Evolutionary conservation across 2,329 filamentous ascomycete species (phyloP).

Genomic region (Paracoccidioides lutzii): DNA sequence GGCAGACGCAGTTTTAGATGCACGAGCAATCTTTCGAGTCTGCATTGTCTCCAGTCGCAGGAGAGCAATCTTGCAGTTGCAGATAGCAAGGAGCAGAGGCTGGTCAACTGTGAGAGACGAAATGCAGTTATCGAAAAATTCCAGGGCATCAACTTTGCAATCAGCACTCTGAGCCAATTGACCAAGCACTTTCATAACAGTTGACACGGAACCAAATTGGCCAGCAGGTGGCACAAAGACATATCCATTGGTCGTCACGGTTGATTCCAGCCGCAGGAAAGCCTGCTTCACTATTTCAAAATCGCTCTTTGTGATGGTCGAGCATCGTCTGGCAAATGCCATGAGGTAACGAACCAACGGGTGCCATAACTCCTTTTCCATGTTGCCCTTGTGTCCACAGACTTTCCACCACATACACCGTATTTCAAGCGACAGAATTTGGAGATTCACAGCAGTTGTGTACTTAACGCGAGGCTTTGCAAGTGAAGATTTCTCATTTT

Average conservation of each 20-base stretch:
- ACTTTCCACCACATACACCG: slow-evolving; percentile 31
- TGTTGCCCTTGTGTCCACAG: slow-evolving; percentile 29
- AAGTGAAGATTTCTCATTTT: slow-evolving; percentile 2
- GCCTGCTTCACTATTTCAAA: slow-evolving; percentile 26
- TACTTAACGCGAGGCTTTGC: slow-evolving; percentile 17
- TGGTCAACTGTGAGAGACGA: slow-evolving; percentile 20
- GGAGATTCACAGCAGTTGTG: slow-evolving; percentile 23
- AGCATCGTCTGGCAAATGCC: slow-evolving; percentile 23
- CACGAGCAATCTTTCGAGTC: slow-evolving; percentile 13
- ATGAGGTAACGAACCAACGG: slow-evolving; percentile 31
- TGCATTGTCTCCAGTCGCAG: slow-evolving; percentile 24
- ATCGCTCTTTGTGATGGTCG: slow-evolving; percentile 23
- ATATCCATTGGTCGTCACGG: slow-evolving; percentile 19
- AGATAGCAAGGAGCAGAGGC: slow-evolving; percentile 24
- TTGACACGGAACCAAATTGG: slow-evolving; percentile 19
- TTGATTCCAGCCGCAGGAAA: slow-evolving; percentile 24
- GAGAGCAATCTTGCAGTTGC: slow-evolving; percentile 28
- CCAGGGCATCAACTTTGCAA: slow-evolving; percentile 27
- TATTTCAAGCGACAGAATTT: slow-evolving; percentile 31
- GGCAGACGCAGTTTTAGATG: slow-evolving; percentile 14
- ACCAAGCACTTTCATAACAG: slow-evolving; percentile 24
- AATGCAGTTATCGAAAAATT: slow-evolving; percentile 23
- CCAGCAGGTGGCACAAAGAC: slow-evolving; percentile 12
- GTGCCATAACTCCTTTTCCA: slow-evolving; percentile 31
- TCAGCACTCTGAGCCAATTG: slow-evolving; percentile 30